Base-by-base conservation (phyloP, 441 rosid genomes). In the Populus tomentosa region DNA sequence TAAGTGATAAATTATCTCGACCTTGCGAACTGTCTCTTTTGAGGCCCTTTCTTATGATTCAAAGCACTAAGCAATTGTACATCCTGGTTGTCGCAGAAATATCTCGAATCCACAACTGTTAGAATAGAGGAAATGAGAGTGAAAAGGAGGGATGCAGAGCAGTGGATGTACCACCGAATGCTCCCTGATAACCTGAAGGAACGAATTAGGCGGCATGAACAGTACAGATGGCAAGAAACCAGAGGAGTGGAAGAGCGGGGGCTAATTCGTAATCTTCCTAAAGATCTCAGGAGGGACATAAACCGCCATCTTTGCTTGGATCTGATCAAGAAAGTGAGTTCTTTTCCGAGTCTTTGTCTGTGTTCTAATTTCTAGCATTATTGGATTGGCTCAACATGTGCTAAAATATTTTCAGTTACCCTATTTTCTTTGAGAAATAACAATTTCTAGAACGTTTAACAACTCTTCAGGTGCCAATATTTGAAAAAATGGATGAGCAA, bases 401-500 rank as follows among this genome's bases (percentile, higher is more conserved):
- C 21, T 53, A 16, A 53, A 53, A 18, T 18, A 18, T 53, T 5
- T 7, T 53, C 18, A 6, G 2, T 28, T 53, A 1, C 61, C 61
- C n/a, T 53, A 26, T 53, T 53, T 16, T 6, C 61, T 53, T 53
- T 53, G 61, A 16, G 21, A 53, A 53, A 16, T 16, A 73, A 40
- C 38, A 13, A 26, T 20, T 33, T 28, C 40, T 67, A 71, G 10
- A 38, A 8, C 59, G 7, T n/a, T 21, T 6, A 23, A 24, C 73
- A 77, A 63, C 42, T 66, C 79, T 82, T 89, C 20, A 81, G 88
- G 99, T 95, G 61, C 95, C 98, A 5, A 89, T 95, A 84, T 92
- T 95, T 80, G 86, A 90, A 38, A 96, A 91, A 84, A 88, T 93
- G 97, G 99, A 95, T 84, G 91, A 87, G 50, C 94, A 93, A 80